These are phyloP conservation scores for Phytophthora idaei DNA, from an alignment of 352 stramenopile genomes.

Conservation along the genomic window DNA sequence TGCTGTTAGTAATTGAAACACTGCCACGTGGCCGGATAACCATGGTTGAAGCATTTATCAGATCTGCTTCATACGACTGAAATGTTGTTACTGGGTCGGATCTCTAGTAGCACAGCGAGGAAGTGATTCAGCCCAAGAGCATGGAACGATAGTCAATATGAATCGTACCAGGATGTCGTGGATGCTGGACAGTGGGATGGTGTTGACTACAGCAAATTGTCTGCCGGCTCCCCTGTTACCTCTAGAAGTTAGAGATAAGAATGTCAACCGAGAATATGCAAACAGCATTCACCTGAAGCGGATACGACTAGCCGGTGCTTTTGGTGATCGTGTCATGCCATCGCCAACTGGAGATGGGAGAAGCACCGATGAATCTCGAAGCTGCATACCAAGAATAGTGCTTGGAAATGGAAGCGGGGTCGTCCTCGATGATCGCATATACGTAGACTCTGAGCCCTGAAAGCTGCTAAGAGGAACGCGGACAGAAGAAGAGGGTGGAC, in stretches of 20 bases:
- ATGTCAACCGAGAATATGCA: background rate
- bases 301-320: conserved; percentile 44
- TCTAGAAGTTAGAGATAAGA: conserved; percentile 4
- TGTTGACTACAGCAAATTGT: conserved; percentile 60
- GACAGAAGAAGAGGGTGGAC: conserved; percentile 29
- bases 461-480: conserved; percentile 17
- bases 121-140: conserved; percentile 7
- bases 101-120: conserved; percentile 26
- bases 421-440: conserved; percentile 30
- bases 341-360: conserved; percentile 51
- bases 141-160: background rate
- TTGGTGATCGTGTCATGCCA: conserved; percentile 47
- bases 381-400: conserved; percentile 23
- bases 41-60: conserved; percentile 66
- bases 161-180: conserved; percentile 50
- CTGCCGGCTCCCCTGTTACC: conserved; percentile 47
- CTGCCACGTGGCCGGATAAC: conserved; percentile 49
- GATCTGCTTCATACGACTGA: conserved; percentile 54
- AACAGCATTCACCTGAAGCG: conserved; percentile 48
- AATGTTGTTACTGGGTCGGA: conserved; percentile 35
- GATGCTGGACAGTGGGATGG: conserved; percentile 34
- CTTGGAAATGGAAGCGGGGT: conserved; percentile 34
- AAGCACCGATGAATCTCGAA: conserved; percentile 37
- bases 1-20: conserved; percentile 31
- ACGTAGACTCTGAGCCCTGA: conserved; percentile 20